phyloP scores from a whole-genome alignment of 2,329 filamentous ascomycete species.

The Fusarium sp. region DNA sequence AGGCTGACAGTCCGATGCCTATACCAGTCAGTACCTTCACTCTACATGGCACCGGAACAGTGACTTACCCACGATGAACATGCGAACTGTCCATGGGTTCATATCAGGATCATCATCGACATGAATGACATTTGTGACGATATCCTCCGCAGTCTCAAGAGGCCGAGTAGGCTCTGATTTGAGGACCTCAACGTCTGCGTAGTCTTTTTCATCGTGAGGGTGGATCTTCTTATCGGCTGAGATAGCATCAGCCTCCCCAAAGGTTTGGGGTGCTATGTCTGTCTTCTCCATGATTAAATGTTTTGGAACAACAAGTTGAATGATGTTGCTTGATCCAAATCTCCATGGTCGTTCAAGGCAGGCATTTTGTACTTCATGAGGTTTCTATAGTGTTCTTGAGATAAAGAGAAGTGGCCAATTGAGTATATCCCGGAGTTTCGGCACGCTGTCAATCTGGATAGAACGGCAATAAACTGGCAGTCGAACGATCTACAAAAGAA shows the following conservation, averaged over 20 bases:
- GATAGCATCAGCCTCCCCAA: slow-evolving; percentile 3
- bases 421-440: slow-evolving; percentile 11
- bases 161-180: slow-evolving; percentile 8
- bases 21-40: neutral
- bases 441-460: slow-evolving; percentile 25
- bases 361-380: neutral
- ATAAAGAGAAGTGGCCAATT: neutral
- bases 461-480: neutral
- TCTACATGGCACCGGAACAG: accelerated
- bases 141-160: slow-evolving; percentile 33
- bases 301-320: neutral
- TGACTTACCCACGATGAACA: slow-evolving; percentile 37
- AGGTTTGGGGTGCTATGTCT: neutral
- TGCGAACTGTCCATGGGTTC: slow-evolving; percentile 44
- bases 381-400: too few species aligned
- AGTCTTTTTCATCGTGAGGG: neutral
- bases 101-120: slow-evolving; percentile 41
- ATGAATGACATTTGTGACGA: slow-evolving; percentile 43
- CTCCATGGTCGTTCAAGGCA: neutral
- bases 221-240: slow-evolving; percentile 19
- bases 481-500: slow-evolving; percentile 16
- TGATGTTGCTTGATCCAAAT: neutral
- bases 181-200: slow-evolving; percentile 12
- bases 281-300: slow-evolving; percentile 4
- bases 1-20: slow-evolving; percentile 40